A percentile compares a stretch with the other conserved stretches of the same genome.
phyloP scores from a whole-genome alignment of 2,329 filamentous ascomycete species.

The Xylariaceae sp. region DNA sequence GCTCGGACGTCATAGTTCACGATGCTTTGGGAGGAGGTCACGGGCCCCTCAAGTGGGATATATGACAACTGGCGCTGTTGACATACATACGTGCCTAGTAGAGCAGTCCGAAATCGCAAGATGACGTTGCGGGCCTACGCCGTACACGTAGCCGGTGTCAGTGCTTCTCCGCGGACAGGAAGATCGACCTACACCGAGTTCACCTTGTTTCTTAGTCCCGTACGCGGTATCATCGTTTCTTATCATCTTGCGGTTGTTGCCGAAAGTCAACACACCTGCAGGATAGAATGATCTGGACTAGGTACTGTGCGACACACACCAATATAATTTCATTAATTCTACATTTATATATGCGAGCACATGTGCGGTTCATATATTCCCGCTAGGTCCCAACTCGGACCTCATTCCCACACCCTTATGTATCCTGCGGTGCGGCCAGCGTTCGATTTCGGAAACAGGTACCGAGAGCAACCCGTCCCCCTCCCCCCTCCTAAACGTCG shows the following conservation, averaged over 20 bases:
- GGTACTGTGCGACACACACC: too few species aligned
- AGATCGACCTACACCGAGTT: constrained; percentile 2
- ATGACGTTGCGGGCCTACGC: constrained; percentile 19
- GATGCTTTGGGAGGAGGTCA: constrained; percentile 5
- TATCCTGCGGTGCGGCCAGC: background rate
- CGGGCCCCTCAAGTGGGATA: constrained; percentile 2
- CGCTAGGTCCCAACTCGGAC: background rate
- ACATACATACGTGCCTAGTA: constrained; percentile 9
- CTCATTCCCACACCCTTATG: background rate
- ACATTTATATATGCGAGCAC: background rate
- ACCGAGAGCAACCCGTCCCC: too few species aligned
- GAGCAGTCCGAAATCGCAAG: constrained; percentile 7
- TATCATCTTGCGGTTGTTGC: too few species aligned
- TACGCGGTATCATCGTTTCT: too few species aligned
- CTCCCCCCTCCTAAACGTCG: too few species aligned
- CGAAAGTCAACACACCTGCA: too few species aligned
- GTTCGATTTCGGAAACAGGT: background rate
- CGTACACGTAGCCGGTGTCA: constrained; percentile 3
- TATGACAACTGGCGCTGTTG: constrained; percentile 2
- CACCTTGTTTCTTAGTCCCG: background rate
- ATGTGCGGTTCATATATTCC: background rate
- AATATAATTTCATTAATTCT: too few species aligned
- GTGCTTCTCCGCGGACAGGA: constrained; percentile 16
- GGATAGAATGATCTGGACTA: too few species aligned
- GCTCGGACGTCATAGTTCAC: constrained; percentile 15